A percentile compares a stretch with the other conserved stretches of the same genome.
Conservation (phyloP, 2,329 filamentous ascomycete genomes). For the Arthrobotrys iridis region DNA sequence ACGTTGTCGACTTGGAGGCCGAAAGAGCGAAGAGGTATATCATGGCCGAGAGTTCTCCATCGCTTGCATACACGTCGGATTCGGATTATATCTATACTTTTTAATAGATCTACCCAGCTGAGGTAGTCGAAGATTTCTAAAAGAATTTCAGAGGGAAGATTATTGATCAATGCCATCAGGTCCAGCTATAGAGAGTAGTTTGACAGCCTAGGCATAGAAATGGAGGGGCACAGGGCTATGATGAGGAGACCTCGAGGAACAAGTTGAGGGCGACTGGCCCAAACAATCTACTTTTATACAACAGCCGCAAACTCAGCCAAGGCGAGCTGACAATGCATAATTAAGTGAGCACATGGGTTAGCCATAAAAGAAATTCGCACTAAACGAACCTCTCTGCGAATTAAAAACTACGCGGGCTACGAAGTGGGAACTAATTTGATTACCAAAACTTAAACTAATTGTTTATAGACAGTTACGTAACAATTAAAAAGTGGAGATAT, state of each 20-base stretch:
- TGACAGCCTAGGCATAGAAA: no score
- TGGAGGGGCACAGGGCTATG: no score
- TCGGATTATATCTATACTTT: slow-evolving; percentile 2
- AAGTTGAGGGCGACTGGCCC: no score
- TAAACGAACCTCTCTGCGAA: neutral
- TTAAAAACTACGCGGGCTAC: neutral
- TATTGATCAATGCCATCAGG: neutral
- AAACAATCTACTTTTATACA: no score
- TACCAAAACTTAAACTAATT: neutral
- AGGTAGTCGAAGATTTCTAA: slow-evolving; percentile 14
- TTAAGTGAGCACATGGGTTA: no score
- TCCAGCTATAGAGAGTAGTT: no score
- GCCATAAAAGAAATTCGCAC: neutral
- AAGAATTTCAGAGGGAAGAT: slow-evolving; percentile 11
- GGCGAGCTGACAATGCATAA: neutral
- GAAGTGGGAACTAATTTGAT: neutral
- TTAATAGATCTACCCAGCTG: neutral
- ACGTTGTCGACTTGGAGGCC: neutral
- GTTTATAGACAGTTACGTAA: neutral
- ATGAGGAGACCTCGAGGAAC: no score
- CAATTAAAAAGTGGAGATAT: neutral
- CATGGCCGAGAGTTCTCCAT: neutral
- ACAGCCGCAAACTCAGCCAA: no score
- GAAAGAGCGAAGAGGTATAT: neutral
- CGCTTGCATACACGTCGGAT: neutral